These are phyloP conservation scores for Bretschneidera sinensis DNA, from an alignment of 345 rosid species.

Conservation along the genomic window DNA sequence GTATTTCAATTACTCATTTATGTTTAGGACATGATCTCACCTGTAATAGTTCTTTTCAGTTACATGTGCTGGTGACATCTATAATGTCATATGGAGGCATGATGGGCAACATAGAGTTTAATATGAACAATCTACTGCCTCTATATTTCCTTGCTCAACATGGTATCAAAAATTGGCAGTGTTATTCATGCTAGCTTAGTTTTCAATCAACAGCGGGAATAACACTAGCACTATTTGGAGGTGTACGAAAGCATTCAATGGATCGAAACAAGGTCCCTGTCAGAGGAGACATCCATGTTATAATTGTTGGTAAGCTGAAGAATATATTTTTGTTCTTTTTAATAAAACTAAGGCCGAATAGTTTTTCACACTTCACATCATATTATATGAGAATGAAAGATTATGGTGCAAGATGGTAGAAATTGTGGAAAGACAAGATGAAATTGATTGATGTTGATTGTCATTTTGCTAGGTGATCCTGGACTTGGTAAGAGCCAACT, in stretches of 20 bases:
- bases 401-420: neutral
- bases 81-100: no score
- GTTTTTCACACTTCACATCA: neutral
- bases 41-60: no score
- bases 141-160: neutral
- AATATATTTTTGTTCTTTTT: slow-evolving; percentile 10
- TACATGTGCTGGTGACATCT: neutral
- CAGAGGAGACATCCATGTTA: slow-evolving; percentile 97
- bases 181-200: neutral
- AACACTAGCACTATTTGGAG: slow-evolving; percentile 88
- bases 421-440: slow-evolving; percentile 2
- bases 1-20: neutral
- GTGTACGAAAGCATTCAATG: slow-evolving; percentile 87
- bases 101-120: neutral
- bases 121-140: neutral
- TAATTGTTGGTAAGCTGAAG: slow-evolving; percentile 71
- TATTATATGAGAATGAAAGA: neutral
- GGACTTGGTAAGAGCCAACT: slow-evolving; percentile 99
- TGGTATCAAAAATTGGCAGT: neutral
- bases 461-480: slow-evolving; percentile 75
- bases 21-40: neutral
- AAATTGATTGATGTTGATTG: slow-evolving; percentile 9
- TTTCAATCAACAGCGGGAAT: slow-evolving; percentile 66
- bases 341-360: neutral
- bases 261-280: slow-evolving; percentile 95